Percentiles rank a stretch among this genome's conserved stretches.
phyloP scores from a whole-genome alignment of 163 green algal species.

The Prototheca stagnorum region DNA sequence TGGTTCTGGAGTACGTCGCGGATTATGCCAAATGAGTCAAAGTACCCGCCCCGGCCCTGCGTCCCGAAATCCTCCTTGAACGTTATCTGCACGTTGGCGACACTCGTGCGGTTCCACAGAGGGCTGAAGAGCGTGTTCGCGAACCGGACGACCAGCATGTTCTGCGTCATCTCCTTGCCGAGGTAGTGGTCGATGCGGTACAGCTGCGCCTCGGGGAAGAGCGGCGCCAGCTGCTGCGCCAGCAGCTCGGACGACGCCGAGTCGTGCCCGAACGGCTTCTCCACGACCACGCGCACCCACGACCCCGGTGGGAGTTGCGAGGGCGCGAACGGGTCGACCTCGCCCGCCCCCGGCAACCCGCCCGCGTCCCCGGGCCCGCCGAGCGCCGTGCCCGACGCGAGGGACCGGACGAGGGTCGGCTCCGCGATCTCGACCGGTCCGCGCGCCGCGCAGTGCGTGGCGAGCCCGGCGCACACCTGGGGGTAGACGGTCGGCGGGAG shows the following conservation, averaged over 20 bases:
- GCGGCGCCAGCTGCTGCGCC: slow-evolving; percentile 39
- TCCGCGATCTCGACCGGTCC: no score
- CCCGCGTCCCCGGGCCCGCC: slow-evolving; percentile 17
- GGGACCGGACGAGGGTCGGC: no score
- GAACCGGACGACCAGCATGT: slow-evolving; percentile 88
- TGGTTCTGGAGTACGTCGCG: slow-evolving; percentile 96
- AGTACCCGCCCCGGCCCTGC: slow-evolving; percentile 86
- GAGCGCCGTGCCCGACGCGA: slow-evolving; percentile 37
- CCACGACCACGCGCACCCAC: slow-evolving; percentile 65
- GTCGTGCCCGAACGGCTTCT: slow-evolving; percentile 96
- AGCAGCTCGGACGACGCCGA: slow-evolving; percentile 64
- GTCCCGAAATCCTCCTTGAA: slow-evolving; percentile 84
- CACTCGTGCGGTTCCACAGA: slow-evolving; percentile 75
- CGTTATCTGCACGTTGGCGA: slow-evolving; percentile 69
- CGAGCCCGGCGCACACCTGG: slow-evolving; percentile 36
- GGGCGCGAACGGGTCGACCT: slow-evolving; percentile 1
- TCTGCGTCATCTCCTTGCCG: slow-evolving; percentile 67
- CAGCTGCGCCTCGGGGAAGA: slow-evolving; percentile 79
- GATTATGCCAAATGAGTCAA: slow-evolving; percentile 91
- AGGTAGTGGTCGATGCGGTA: slow-evolving; percentile 99
- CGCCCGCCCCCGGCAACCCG: no score
- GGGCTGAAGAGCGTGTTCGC: slow-evolving; percentile 75
- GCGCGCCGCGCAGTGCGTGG: slow-evolving; percentile 4
- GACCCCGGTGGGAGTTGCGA: slow-evolving; percentile 2
- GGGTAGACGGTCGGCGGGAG: slow-evolving; percentile 88